These are phyloP conservation scores for Plasmodium chabaudi DNA, from an alignment of 169 alveolate species.

Conservation along the genomic window DNA sequence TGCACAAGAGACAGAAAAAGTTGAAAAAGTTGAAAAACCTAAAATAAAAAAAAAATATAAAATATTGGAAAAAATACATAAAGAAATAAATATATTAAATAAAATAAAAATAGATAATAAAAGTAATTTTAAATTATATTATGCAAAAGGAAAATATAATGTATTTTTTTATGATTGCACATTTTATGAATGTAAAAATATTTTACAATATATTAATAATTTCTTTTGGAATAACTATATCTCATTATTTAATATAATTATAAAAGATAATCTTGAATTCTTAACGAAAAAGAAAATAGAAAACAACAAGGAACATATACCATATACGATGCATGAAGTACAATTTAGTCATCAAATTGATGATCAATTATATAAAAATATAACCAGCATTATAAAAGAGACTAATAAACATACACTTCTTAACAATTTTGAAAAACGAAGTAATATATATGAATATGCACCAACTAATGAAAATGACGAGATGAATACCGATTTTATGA, in stretches of 20 bases:
- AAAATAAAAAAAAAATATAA: neutral
- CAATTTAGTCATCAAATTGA: slow-evolving; percentile 10
- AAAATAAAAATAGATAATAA: slow-evolving; percentile 2
- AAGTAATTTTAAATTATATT: slow-evolving; percentile 38
- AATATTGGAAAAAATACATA: slow-evolving; percentile 22
- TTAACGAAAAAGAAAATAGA: neutral
- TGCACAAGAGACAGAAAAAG: neutral
- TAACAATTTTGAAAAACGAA: neutral
- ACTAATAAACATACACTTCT: neutral
- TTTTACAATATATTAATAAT: slow-evolving; percentile 28
- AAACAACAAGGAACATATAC: slow-evolving; percentile 7
- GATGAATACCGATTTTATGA: slow-evolving; percentile 39
- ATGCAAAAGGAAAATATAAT: slow-evolving; percentile 29
- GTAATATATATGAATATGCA: neutral
- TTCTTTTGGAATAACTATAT: slow-evolving; percentile 36
- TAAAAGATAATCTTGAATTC: slow-evolving; percentile 8
- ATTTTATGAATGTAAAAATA: slow-evolving; percentile 24
- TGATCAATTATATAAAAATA: slow-evolving; percentile 4
- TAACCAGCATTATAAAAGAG: neutral
- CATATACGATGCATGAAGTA: neutral
- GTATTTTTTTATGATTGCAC: slow-evolving; percentile 27
- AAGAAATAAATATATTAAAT: slow-evolving; percentile 11
- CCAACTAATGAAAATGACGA: neutral
- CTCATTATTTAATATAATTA: slow-evolving; percentile 11
- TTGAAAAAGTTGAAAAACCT: neutral